Evolutionary conservation across 2,329 filamentous ascomycete species (phyloP).

Genomic region (Leptographium flavum): DNA sequence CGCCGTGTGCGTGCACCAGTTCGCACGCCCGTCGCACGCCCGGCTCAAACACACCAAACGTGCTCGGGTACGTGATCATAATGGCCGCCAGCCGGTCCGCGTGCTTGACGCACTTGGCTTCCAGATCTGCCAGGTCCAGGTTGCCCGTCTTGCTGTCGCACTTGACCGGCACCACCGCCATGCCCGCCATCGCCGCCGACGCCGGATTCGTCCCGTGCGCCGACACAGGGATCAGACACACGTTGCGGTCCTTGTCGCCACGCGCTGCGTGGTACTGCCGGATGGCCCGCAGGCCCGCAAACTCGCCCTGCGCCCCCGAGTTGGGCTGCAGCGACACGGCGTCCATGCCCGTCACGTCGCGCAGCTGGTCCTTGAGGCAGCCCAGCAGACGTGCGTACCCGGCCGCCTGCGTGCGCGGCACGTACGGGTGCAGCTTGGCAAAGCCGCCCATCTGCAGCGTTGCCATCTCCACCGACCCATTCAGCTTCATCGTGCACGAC

Average conservation of each 20-base stretch:
- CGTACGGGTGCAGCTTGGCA: slow-evolving; percentile 69
- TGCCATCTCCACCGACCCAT: slow-evolving; percentile 85
- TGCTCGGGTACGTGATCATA: slow-evolving; percentile 95
- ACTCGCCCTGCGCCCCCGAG: slow-evolving; percentile 91
- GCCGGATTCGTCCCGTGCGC: slow-evolving; percentile 94
- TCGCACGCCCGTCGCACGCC: slow-evolving; percentile 73
- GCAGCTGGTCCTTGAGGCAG: slow-evolving; percentile 61
- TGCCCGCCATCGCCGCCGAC: slow-evolving; percentile 87
- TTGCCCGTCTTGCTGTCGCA: slow-evolving; percentile 81
- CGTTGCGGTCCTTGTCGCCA: slow-evolving; percentile 59
- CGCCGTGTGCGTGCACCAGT: slow-evolving; percentile 74
- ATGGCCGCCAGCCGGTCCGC: slow-evolving; percentile 75
- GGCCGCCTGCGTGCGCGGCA: slow-evolving; percentile 44
- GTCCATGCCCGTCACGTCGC: slow-evolving; percentile 77
- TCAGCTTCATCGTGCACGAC: slow-evolving; percentile 97
- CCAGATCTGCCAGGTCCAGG: slow-evolving; percentile 72
- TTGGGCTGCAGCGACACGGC: slow-evolving; percentile 87
- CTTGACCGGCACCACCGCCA: slow-evolving; percentile 86
- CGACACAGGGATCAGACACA: slow-evolving; percentile 88
- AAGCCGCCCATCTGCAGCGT: slow-evolving; percentile 67
- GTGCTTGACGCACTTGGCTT: slow-evolving; percentile 80
- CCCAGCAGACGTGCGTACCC: slow-evolving; percentile 60
- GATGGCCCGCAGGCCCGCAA: slow-evolving; percentile 78
- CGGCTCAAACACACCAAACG: slow-evolving; percentile 89
- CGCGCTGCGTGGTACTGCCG: slow-evolving; percentile 66